phyloP scores from a whole-genome alignment of 2,329 filamentous ascomycete species.

The Cladophialophora immunda region DNA sequence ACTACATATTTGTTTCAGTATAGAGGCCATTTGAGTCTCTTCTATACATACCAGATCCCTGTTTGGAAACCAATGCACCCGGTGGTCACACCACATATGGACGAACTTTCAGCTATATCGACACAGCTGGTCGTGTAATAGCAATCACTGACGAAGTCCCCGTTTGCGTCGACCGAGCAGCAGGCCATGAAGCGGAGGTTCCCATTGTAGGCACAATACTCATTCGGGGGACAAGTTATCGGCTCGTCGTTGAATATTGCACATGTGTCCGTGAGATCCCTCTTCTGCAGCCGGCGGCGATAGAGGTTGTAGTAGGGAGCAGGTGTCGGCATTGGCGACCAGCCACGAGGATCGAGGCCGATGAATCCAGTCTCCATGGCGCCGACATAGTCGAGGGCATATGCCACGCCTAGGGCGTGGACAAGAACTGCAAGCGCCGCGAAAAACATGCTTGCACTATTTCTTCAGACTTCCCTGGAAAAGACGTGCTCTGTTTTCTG shows the following conservation, averaged over 20 bases:
- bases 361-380: neutral
- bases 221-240: neutral
- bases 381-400: neutral
- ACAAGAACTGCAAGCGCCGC: neutral
- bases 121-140: conserved; percentile 7
- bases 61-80: neutral
- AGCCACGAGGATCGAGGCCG: conserved; percentile 10
- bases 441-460: neutral
- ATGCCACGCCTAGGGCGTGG: neutral
- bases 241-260: neutral
- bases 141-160: neutral
- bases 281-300: conserved; percentile 1
- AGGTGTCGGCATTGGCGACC: conserved; percentile 1
- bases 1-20: neutral
- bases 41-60: neutral
- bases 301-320: neutral
- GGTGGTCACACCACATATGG: neutral
- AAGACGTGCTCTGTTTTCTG: too few relatives aligned
- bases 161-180: neutral
- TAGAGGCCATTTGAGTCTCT: neutral
- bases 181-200: neutral
- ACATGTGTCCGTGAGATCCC: neutral
- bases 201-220: neutral
- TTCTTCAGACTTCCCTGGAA: neutral
- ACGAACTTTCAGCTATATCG: neutral